Percentiles rank a stretch among this genome's conserved stretches.
phyloP scores from a whole-genome alignment of 805 yeast species.

The Myxozyma neglecta region DNA sequence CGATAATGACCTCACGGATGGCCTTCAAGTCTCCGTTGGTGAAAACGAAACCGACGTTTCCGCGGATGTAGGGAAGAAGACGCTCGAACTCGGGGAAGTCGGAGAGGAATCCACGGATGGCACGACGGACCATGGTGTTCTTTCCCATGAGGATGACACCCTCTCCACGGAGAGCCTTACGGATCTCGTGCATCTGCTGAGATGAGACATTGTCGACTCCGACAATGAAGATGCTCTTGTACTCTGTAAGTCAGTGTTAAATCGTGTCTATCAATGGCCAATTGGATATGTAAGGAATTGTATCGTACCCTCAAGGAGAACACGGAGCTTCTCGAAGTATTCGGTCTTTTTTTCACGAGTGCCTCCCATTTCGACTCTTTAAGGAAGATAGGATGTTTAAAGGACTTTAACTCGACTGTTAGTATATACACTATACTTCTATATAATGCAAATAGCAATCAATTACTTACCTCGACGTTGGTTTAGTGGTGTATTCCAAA shows the following conservation, averaged over 20 bases:
- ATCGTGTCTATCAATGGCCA: neutral
- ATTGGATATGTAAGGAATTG: neutral
- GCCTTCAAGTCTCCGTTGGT: constrained; percentile 92
- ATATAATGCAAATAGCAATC: neutral
- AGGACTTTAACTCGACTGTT: constrained; percentile 46
- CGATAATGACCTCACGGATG: constrained; percentile 81
- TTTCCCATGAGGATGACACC: constrained; percentile 99
- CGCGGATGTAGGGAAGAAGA: constrained; percentile 90
- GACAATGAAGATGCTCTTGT: constrained; percentile 97
- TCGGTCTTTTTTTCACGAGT: constrained; percentile 94
- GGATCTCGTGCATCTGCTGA: constrained; percentile 96
- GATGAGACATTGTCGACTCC: constrained; percentile 99
- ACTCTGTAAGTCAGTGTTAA: constrained; percentile 51
- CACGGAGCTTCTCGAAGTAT: constrained; percentile 94
- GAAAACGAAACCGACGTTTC: constrained; percentile 99
- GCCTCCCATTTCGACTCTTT: constrained; percentile 99
- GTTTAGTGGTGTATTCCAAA: neutral
- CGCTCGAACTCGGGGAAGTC: constrained; percentile 97
- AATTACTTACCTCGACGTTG: constrained; percentile 13
- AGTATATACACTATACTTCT: neutral
- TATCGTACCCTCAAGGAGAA: constrained; percentile 61
- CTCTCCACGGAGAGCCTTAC: constrained; percentile 92
- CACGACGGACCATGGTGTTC: constrained; percentile 99
- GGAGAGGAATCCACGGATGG: constrained; percentile 90
- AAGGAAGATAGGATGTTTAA: constrained; percentile 87